phyloP scores from a whole-genome alignment of 441 rosid species.

The California macrophylla region DNA sequence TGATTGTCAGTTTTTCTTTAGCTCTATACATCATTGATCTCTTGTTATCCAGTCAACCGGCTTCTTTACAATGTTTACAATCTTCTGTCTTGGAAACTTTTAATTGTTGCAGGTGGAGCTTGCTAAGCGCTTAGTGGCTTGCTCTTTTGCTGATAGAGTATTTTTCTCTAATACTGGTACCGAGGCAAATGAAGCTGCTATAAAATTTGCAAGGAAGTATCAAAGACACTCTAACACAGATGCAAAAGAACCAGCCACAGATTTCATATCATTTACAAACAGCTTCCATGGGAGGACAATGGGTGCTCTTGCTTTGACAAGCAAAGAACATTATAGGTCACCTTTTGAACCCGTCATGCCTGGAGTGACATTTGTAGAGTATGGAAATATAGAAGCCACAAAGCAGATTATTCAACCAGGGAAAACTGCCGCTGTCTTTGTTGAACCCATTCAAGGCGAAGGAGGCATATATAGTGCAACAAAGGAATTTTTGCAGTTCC shows the following conservation, averaged over 20 bases:
- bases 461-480: slow-evolving; percentile 81
- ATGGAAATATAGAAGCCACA: slow-evolving; percentile 59
- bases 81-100: neutral
- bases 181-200: slow-evolving; percentile 94
- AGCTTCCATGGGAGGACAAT: slow-evolving; percentile 90
- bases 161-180: slow-evolving; percentile 85
- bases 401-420: slow-evolving; percentile 37
- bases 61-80: neutral
- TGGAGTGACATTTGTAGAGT: slow-evolving; percentile 77
- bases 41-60: neutral
- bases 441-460: slow-evolving; percentile 93
- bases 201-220: slow-evolving; percentile 78
- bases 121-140: slow-evolving; percentile 59
- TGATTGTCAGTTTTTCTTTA: neutral
- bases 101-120: slow-evolving; percentile 54
- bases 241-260: slow-evolving; percentile 41
- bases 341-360: slow-evolving; percentile 97
- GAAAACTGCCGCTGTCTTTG: slow-evolving; percentile 76
- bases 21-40: neutral
- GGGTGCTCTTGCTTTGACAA: slow-evolving; percentile 76
- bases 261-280: slow-evolving; percentile 59
- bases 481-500: slow-evolving; percentile 55
- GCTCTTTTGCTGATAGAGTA: slow-evolving; percentile 70
- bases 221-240: slow-evolving; percentile 53
- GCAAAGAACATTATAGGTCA: slow-evolving; percentile 68